These are phyloP conservation scores for Daedalea quercina DNA, from an alignment of 768 basidiomycete genomes.

Conservation along the genomic window DNA sequence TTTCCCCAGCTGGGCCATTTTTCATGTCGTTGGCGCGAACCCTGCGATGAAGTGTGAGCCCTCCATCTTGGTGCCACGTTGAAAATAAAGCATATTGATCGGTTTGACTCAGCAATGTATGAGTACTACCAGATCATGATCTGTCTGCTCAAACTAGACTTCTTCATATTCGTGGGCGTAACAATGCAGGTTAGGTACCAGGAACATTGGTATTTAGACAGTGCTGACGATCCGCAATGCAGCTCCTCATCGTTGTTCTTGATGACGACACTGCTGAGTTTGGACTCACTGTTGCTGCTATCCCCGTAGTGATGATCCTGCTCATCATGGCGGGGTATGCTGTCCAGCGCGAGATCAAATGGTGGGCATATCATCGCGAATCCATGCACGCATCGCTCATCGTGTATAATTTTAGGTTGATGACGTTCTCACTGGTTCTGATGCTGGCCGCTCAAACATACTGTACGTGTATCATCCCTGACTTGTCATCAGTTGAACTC, in stretches of 20 bases:
- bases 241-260: slow-evolving; percentile 82
- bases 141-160: slow-evolving; percentile 85
- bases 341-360: slow-evolving; percentile 76
- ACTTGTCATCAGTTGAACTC: neutral
- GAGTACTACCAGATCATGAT: slow-evolving; percentile 85
- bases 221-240: neutral
- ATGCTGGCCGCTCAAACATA: slow-evolving; percentile 76
- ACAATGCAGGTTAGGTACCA: slow-evolving; percentile 65
- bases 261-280: slow-evolving; percentile 62
- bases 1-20: slow-evolving; percentile 72
- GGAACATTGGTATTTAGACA: neutral
- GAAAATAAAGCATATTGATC: neutral
- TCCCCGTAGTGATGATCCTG: slow-evolving; percentile 68
- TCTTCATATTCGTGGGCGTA: slow-evolving; percentile 82
- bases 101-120: slow-evolving; percentile 63
- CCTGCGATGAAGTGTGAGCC: slow-evolving; percentile 73
- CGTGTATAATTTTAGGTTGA: slow-evolving; percentile 41
- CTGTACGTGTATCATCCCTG: slow-evolving; percentile 41
- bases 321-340: slow-evolving; percentile 61
- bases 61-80: too few relatives aligned
- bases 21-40: slow-evolving; percentile 84
- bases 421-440: slow-evolving; percentile 62
- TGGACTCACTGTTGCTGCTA: slow-evolving; percentile 75
- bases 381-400: slow-evolving; percentile 1
- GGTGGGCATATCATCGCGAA: slow-evolving; percentile 33